These are phyloP conservation scores for Claviceps monticola DNA, from an alignment of 2,329 filamentous ascomycete genomes.

Conservation along the genomic window DNA sequence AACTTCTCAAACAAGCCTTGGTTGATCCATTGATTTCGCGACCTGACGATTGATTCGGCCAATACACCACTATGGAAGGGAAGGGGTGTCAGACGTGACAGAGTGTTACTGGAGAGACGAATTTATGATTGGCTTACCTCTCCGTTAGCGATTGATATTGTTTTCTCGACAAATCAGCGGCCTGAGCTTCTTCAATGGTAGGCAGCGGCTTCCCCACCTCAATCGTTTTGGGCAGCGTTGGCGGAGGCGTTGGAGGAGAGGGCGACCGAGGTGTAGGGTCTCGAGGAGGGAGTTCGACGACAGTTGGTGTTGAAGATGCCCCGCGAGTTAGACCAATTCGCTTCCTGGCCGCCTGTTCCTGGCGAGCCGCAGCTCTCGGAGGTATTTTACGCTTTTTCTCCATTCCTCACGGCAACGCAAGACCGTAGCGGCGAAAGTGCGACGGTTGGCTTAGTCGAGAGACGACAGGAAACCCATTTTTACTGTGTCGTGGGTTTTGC, in stretches of 20 bases:
- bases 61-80: conserved; percentile 49
- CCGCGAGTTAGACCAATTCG: conserved; percentile 43
- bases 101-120: not conserved
- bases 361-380: conserved; percentile 45
- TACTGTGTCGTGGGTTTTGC: conserved; percentile 15
- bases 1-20: conserved; percentile 65
- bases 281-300: conserved; percentile 20
- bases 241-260: conserved; percentile 19
- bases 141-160: conserved; percentile 65
- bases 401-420: conserved; percentile 24
- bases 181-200: conserved; percentile 53
- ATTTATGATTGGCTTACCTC: conserved; percentile 33
- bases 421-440: not conserved
- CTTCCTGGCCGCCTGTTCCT: conserved; percentile 46
- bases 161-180: conserved; percentile 43
- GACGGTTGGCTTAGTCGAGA: conserved; percentile 4
- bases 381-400: conserved; percentile 54
- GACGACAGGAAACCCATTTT: conserved; percentile 16
- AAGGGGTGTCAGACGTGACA: not conserved
- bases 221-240: conserved; percentile 47
- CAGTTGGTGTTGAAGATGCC: conserved; percentile 32
- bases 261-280: conserved; percentile 16
- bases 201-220: conserved; percentile 55
- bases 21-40: conserved; percentile 58
- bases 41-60: conserved; percentile 57